Evolutionary conservation across 1,284 basidiomycete species (phyloP).

Genomic region (Ganoderma lingzhi): DNA sequence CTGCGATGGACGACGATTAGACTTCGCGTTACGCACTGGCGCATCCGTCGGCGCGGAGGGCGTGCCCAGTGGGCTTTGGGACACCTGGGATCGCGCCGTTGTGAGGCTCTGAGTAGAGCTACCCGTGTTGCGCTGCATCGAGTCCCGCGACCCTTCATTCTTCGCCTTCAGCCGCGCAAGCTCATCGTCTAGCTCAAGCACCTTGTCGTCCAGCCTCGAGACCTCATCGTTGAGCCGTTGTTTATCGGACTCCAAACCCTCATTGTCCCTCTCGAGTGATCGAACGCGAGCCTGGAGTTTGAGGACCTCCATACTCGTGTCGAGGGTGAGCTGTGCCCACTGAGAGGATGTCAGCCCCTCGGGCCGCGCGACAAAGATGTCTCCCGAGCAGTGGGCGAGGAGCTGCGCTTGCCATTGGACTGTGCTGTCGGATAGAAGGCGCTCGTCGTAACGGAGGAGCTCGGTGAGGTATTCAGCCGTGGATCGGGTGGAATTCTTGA

Average conservation of each 20-base stretch:
- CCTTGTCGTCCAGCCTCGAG: constrained; percentile 37
- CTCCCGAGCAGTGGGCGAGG: constrained; percentile 63
- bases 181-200: constrained; percentile 41
- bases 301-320: constrained; percentile 57
- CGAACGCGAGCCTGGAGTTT: constrained; percentile 49
- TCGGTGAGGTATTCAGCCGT: constrained; percentile 54
- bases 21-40: not conserved
- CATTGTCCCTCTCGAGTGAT: constrained; percentile 45
- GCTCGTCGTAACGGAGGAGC: constrained; percentile 57
- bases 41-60: not conserved
- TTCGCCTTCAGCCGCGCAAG: constrained; percentile 12
- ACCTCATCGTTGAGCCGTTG: constrained; percentile 35
- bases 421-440: constrained; percentile 49
- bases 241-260: constrained; percentile 43
- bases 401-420: constrained; percentile 72
- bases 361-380: constrained; percentile 53
- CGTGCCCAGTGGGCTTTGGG: constrained; percentile 14
- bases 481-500: constrained; percentile 51
- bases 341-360: constrained; percentile 30
- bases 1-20: not conserved
- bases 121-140: not conserved
- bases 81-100: not conserved
- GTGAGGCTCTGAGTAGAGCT: not conserved
- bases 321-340: constrained; percentile 48
- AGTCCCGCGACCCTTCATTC: not conserved